Evolutionary conservation across 345 rosid species (phyloP).

Genomic region (Limnanthes douglasii): DNA sequence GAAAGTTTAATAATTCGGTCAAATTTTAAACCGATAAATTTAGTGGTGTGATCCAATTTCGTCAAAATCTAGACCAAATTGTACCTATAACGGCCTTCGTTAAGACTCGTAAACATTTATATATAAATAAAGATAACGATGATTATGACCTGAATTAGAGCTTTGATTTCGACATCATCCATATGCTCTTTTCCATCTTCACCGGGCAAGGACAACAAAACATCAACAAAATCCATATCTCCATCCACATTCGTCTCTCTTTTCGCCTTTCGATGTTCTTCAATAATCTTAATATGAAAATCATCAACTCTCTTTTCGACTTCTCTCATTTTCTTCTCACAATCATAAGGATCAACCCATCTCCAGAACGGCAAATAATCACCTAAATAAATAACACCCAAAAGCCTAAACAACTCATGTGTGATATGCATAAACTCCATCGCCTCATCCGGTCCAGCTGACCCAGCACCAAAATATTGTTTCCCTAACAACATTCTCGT

Average conservation of each 20-base stretch:
- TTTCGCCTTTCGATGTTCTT: constrained; percentile 39
- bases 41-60: too few relatives aligned
- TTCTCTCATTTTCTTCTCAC: constrained; percentile 70
- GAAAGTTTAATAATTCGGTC: too few relatives aligned
- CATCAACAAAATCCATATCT: constrained; percentile 78
- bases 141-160: constrained; percentile 52
- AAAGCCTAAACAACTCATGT: constrained; percentile 49
- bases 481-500: constrained; percentile 76
- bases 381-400: constrained; percentile 75
- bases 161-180: constrained; percentile 81
- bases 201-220: constrained; percentile 66
- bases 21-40: too few relatives aligned
- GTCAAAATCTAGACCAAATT: not conserved
- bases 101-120: not conserved
- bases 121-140: too few relatives aligned
- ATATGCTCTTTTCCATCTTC: constrained; percentile 45
- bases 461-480: constrained; percentile 61
- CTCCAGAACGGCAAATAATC: constrained; percentile 91
- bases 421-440: constrained; percentile 80
- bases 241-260: constrained; percentile 1
- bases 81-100: too few relatives aligned
- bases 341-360: constrained; percentile 71
- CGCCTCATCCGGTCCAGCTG: constrained; percentile 50
- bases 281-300: constrained; percentile 57
- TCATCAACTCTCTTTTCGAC: constrained; percentile 86